Evolutionary conservation across 768 basidiomycete species (phyloP), one percentile per base, ranked within the genome.

Genomic region (Amyloporia xantha): DNA sequence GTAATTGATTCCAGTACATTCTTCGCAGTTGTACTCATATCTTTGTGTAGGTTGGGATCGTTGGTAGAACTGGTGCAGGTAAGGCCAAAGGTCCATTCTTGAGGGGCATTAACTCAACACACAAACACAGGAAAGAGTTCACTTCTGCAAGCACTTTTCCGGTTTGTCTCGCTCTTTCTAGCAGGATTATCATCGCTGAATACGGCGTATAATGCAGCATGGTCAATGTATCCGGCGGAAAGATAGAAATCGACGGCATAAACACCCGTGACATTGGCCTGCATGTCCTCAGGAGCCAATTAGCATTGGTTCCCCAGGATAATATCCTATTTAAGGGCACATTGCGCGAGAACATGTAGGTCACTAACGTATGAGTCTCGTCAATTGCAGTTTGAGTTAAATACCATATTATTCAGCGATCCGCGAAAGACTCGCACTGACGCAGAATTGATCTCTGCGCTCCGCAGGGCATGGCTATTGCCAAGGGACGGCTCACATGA

Each of bases 321-420:
- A 83, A 82, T 2, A 76, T 83, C 0, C 66, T 93, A 9, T 91
- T 91, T 68, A 85, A 84, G 1, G 87, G 90, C 1, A 86, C 86
- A 9, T 66, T 89, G 19, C 68, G 85, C 39, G 84, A 86, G 27
- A 87, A 86, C 48, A 57, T 88, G 81, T 76, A 55, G 42, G 75
- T 59, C 44, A 13, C 43, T 7, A 7, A 7, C 30, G 30, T 15
- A 33, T 33, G 30, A 33, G 9, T 7, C 15, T 7, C 15, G 30
- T 33, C 15, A 15, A 33, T 33, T 15, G 15, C n/a, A n/a, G n/a
- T n/a, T n/a, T n/a, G n/a, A n/a, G n/a, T n/a, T n/a, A n/a, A n/a
- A n/a, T n/a, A n/a, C n/a, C n/a, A n/a, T n/a, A n/a, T n/a, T n/a
- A n/a, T 84, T 43, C 59, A 86, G 48, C 84, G 93, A 49, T 12